Conservation (phyloP, 192 early-diverging fungal species). For the Rhizophagus clarus region DNA sequence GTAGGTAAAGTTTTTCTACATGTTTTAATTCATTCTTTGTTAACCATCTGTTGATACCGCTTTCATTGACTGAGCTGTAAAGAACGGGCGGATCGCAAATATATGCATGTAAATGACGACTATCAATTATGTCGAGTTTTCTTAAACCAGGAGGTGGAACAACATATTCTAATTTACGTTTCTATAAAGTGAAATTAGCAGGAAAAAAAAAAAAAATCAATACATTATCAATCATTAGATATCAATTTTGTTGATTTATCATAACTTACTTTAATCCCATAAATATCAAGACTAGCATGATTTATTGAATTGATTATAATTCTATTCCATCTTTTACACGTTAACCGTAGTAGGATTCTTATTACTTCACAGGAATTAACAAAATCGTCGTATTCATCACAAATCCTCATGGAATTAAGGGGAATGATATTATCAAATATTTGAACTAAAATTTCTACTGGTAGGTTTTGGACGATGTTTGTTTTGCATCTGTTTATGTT, state of each 20-base stretch:
- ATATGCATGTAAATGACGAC: too few species aligned
- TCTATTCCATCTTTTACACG: background rate
- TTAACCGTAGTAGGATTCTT: background rate
- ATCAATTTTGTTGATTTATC: background rate
- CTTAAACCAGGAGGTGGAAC: too few species aligned
- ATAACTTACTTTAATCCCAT: background rate
- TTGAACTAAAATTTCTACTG: background rate
- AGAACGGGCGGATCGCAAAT: too few species aligned
- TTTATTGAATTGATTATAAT: background rate
- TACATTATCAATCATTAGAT: background rate
- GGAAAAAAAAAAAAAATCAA: background rate
- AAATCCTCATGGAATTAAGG: background rate
- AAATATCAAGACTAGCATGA: background rate
- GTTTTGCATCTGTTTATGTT: background rate
- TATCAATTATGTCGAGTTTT: too few species aligned
- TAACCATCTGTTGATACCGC: background rate
- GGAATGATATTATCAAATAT: background rate
- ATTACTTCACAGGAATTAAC: background rate
- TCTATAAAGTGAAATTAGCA: too few species aligned
- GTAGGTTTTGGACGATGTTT: background rate
- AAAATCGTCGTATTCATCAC: background rate
- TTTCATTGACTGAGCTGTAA: background rate
- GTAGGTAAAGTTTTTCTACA: background rate
- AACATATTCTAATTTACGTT: too few species aligned
- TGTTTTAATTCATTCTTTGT: background rate